Base-by-base conservation (phyloP, 345 rosid species). In the Citrus australasica region DNA sequence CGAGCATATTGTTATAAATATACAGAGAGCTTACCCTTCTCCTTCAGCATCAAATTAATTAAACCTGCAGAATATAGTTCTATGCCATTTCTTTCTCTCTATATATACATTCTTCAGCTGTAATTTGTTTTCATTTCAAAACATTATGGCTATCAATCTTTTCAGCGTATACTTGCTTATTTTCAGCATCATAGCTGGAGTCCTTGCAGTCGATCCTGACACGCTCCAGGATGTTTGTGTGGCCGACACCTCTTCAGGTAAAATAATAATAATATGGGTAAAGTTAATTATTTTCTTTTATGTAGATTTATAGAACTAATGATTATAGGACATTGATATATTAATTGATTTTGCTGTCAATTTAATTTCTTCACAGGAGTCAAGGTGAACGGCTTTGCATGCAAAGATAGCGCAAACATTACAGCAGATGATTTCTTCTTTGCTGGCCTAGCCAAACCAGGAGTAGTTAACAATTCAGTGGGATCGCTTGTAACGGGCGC, bases 171-270 rank as follows among this genome's bases (percentile, higher is more conserved):
- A 2, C 71, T 21, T 87, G 27, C 68, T 79, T 51, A 16, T 73
- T 38, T 74, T 81, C 42, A 42, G 74, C 10, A 65, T 78, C 30
- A n/a, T 90, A 37, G 65, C 79, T 4, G 75, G 78, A 66, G 71
- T 78, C 25, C 51, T 68, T 37, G 91, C 90, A 11, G 84, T 81
- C 24, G 93, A 92, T 71, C 89, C 95, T 8, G 95, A 92, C 76
- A 76, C 79, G 77, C 93, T 90, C 69, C 95, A 92, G 83, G 95
- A 92, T 83, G 72, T 90, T 21, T 92, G 95, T 53, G 95, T 90
- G 27, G 93, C 92, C 33, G 80, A 80, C 65, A 76, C 66, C 42
- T 64, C 85, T 63, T 66, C 88, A 74, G 87, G 90, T 82, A 46
- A 46, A 35, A 35, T 33, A 33, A 33, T 42, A 0, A 42, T 42